Evolutionary conservation across 257 asterid genomes (phyloP).

Genomic region (Solanum lycopersicoides): DNA sequence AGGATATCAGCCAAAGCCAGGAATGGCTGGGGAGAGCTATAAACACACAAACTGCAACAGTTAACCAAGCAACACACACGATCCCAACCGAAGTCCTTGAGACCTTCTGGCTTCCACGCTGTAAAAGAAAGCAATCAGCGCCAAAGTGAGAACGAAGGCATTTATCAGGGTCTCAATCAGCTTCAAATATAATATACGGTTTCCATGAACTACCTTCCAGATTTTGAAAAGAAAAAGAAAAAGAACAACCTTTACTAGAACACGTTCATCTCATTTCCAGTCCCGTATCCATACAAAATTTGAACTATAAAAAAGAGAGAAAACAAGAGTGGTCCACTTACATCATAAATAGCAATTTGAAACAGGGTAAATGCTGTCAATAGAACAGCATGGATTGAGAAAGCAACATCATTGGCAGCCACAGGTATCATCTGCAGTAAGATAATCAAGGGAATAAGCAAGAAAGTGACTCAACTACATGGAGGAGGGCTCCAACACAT

Average conservation of each 20-base stretch:
- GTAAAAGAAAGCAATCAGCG: slow-evolving; percentile 7
- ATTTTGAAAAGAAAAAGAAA: not conserved
- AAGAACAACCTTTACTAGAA: not conserved
- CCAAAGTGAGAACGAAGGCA: not conserved
- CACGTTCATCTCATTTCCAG: not conserved
- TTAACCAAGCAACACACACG: slow-evolving; percentile 49
- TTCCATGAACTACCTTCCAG: not conserved
- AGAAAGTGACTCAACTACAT: not conserved
- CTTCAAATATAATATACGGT: not conserved
- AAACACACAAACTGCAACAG: slow-evolving; percentile 59
- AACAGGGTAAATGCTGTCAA: slow-evolving; percentile 62
- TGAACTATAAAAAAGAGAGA: not conserved
- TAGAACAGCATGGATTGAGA: slow-evolving; percentile 87
- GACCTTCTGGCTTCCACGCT: slow-evolving; percentile 83
- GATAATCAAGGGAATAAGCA: not conserved
- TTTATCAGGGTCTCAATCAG: not conserved
- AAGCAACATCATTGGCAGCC: slow-evolving; percentile 95
- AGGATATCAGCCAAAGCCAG: slow-evolving; percentile 88
- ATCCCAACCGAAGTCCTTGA: slow-evolving; percentile 42
- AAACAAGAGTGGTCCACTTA: slow-evolving; percentile 8
- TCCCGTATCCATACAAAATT: not conserved
- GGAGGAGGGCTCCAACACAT: not conserved
- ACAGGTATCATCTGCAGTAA: slow-evolving; percentile 87
- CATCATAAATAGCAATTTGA: slow-evolving; percentile 74
- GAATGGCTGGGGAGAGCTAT: slow-evolving; percentile 64